Evolutionary conservation across 768 basidiomycete genomes (phyloP).

Genomic region (Mycena capillaripes): DNA sequence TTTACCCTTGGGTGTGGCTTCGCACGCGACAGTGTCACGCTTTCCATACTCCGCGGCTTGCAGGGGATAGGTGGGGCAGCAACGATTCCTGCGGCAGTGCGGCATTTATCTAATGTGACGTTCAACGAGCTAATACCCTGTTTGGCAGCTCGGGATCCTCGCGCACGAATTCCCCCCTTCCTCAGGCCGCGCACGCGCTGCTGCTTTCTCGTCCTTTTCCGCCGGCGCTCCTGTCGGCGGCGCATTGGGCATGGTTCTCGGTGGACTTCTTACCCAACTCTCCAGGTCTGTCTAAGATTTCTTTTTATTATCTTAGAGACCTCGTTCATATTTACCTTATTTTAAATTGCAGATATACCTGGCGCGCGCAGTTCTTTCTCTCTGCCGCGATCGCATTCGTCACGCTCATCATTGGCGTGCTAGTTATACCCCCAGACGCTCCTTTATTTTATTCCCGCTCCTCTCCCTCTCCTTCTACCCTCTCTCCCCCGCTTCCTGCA

Average conservation of each 20-base stretch:
- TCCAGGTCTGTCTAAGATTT: slow-evolving; percentile 46
- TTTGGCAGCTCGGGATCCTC: slow-evolving; percentile 78
- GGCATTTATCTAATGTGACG: slow-evolving; percentile 39
- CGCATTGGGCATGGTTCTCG: slow-evolving; percentile 76
- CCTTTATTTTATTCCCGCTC: slow-evolving; percentile 38
- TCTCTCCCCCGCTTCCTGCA: not conserved
- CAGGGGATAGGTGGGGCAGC: slow-evolving; percentile 76
- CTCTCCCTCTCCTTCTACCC: not conserved
- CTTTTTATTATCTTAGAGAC: not conserved
- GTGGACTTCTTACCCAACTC: slow-evolving; percentile 80
- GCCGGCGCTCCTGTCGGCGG: slow-evolving; percentile 90
- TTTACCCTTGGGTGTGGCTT: slow-evolving; percentile 69
- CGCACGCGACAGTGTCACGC: slow-evolving; percentile 57
- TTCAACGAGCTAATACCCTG: slow-evolving; percentile 18
- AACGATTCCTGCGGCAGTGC: slow-evolving; percentile 67
- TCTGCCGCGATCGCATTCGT: slow-evolving; percentile 68
- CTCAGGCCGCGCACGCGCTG: slow-evolving; percentile 63
- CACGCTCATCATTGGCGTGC: slow-evolving; percentile 64
- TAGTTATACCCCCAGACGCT: slow-evolving; percentile 75
- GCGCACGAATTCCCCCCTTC: slow-evolving; percentile 83
- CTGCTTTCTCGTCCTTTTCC: slow-evolving; percentile 87
- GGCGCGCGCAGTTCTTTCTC: slow-evolving; percentile 77
- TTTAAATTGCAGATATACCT: slow-evolving; percentile 58
- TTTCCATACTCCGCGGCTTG: slow-evolving; percentile 72
- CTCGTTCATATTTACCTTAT: not conserved